Conservation (phyloP, 169 alveolate genomes). For the Condylostoma magnum region DNA sequence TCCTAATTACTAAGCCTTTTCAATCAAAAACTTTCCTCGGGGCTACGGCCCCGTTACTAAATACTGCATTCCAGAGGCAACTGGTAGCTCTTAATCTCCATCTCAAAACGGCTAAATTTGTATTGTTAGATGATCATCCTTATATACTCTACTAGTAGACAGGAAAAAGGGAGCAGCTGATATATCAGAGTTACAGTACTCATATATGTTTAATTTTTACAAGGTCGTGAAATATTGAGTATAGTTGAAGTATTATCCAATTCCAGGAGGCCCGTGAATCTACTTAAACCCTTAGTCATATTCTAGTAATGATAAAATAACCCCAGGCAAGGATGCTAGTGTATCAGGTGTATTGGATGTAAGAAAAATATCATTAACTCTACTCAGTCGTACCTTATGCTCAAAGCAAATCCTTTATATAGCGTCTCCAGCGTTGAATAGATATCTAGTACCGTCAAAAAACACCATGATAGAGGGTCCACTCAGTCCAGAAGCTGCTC, state of each 20-base stretch:
- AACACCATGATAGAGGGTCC: conserved; percentile 39
- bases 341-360: conserved; percentile 28
- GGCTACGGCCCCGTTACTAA: conserved; percentile 22
- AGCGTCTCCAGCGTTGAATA: conserved; percentile 56
- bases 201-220: neutral
- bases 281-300: neutral
- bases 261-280: conserved; percentile 31
- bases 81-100: neutral
- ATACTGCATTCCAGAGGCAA: conserved; percentile 3
- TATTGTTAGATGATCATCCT: conserved; percentile 5
- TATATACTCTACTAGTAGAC: neutral
- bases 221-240: neutral
- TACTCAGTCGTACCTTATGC: conserved; percentile 37
- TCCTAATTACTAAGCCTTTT: conserved; percentile 60
- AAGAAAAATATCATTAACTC: conserved; percentile 41
- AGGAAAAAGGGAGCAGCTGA: neutral
- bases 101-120: neutral
- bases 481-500: conserved; percentile 23
- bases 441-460: conserved; percentile 45
- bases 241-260: neutral
- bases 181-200: neutral
- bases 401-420: conserved; percentile 49
- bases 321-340: conserved; percentile 11
- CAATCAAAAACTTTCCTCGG: conserved; percentile 45
- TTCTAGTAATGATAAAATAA: neutral